These are phyloP conservation scores for Picochlorum sp. DNA, from an alignment of 139 green algal species.

Conservation along the genomic window DNA sequence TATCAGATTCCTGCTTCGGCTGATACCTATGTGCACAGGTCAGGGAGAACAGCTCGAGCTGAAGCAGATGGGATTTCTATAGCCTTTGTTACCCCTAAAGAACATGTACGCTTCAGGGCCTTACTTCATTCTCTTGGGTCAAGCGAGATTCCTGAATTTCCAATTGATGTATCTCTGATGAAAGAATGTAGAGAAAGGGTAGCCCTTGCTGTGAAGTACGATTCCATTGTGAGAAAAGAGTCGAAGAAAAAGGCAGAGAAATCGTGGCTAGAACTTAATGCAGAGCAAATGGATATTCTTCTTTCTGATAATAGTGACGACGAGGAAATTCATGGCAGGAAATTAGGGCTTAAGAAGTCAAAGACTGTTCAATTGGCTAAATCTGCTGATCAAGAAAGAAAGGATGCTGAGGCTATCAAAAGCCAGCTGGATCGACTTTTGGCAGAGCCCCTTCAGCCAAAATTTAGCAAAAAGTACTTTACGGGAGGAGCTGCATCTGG, in stretches of 20 bases:
- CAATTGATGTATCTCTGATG: conserved; percentile 34
- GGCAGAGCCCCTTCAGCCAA: conserved; percentile 26
- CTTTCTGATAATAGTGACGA: conserved; percentile 25
- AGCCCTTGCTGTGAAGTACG: conserved; percentile 41
- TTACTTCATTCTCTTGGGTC: conserved; percentile 31
- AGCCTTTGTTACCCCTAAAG: conserved; percentile 60
- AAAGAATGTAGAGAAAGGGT: conserved; percentile 17
- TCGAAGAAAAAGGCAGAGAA: conserved; percentile 47
- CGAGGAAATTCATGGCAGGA: conserved; percentile 8
- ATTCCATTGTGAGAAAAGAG: conserved; percentile 44
- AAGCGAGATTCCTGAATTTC: conserved; percentile 44
- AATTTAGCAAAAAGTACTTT: conserved; percentile 38
- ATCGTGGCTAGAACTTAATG: conserved; percentile 39
- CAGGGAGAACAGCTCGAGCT: conserved; percentile 75
- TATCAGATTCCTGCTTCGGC: conserved; percentile 86
- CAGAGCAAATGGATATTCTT: conserved; percentile 30
- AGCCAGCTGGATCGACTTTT: conserved; percentile 28
- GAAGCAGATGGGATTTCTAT: conserved; percentile 57
- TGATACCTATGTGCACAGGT: conserved; percentile 94
- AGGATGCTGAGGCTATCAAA: conserved; percentile 5
- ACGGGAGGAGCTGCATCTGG: conserved; percentile 27
- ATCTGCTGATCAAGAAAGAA: not conserved
- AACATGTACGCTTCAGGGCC: conserved; percentile 45
- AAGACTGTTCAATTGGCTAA: not conserved
- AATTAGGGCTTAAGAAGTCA: conserved; percentile 7